phyloP scores from a whole-genome alignment of 495 filamentous ascomycete genomes.

The Aspergillus taichungensis region DNA sequence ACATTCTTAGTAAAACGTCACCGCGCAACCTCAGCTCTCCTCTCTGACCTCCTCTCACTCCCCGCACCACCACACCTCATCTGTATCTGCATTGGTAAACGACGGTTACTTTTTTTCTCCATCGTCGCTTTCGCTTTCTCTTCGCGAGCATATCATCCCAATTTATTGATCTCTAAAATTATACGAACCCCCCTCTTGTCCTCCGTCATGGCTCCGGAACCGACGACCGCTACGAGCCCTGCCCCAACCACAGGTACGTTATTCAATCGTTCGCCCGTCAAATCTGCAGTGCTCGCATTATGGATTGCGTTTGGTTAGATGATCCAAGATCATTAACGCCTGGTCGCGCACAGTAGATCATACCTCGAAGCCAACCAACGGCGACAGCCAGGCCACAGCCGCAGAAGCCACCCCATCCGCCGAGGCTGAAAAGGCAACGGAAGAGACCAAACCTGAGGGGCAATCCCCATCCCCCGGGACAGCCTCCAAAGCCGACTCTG shows the following conservation, averaged over 20 bases:
- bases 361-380: constrained; percentile 4
- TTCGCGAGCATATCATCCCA: constrained; percentile 10
- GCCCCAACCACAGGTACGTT: constrained; percentile 18
- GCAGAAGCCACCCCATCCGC: neutral
- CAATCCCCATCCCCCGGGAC: constrained; percentile 5
- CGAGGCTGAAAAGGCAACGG: constrained; percentile 5
- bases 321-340: neutral
- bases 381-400: constrained; percentile 1
- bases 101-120: constrained; percentile 2
- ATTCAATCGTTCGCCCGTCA: neutral
- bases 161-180: no score
- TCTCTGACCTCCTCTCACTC: constrained; percentile 6
- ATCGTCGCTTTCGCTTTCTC: constrained; percentile 15
- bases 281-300: no score
- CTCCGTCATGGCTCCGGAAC: constrained; percentile 21
- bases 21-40: constrained; percentile 30
- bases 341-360: neutral
- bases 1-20: constrained; percentile 31
- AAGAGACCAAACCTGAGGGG: constrained; percentile 7
- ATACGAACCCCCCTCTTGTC: neutral
- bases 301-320: no score
- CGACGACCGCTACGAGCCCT: constrained; percentile 4
- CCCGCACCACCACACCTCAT: neutral
- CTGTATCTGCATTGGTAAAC: constrained; percentile 6
- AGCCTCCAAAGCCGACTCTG: neutral